Percentiles rank a stretch among this genome's conserved stretches.
phyloP scores from a whole-genome alignment of 2,329 filamentous ascomycete genomes.

The Metarhizium anisopliae region DNA sequence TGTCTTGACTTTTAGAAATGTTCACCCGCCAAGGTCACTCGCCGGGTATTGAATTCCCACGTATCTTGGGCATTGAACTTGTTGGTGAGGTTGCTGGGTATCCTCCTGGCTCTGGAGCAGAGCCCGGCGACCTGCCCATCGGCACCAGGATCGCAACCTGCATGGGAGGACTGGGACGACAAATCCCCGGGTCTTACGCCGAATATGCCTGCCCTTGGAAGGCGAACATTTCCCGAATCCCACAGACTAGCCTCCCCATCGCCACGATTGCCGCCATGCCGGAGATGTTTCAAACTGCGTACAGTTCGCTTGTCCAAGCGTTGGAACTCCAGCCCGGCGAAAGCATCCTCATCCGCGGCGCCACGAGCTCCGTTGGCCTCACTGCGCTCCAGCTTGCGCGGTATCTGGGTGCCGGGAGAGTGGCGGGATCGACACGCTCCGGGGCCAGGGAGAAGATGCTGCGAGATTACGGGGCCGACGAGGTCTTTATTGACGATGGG shows the following conservation, averaged over 20 bases:
- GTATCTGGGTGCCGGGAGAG: slow-evolving; percentile 1
- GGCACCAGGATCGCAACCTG: slow-evolving; percentile 26
- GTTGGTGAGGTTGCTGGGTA: slow-evolving; percentile 26
- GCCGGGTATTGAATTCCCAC: slow-evolving; percentile 23
- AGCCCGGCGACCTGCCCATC: slow-evolving; percentile 16
- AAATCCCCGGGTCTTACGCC: slow-evolving; percentile 27
- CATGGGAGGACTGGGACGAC: slow-evolving; percentile 35
- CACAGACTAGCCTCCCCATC: background rate
- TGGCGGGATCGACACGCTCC: background rate
- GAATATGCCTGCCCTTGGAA: slow-evolving; percentile 10
- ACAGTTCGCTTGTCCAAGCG: background rate
- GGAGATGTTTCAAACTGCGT: background rate
- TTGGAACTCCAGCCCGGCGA: background rate
- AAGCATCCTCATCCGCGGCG: slow-evolving; percentile 5
- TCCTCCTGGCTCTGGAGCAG: slow-evolving; percentile 18
- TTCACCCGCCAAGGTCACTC: slow-evolving; percentile 35
- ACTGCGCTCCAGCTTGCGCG: slow-evolving; percentile 6
- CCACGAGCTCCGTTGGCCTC: slow-evolving; percentile 5
- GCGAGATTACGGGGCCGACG: background rate
- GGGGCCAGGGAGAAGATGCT: background rate
- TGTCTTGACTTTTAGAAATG: slow-evolving; percentile 22
- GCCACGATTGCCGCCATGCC: background rate
- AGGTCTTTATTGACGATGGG: background rate
- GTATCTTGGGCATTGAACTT: slow-evolving; percentile 31
- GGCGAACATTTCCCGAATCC: background rate